Evolutionary conservation across 768 basidiomycete species (phyloP).

Genomic region (Hypsizygus marmoreus): DNA sequence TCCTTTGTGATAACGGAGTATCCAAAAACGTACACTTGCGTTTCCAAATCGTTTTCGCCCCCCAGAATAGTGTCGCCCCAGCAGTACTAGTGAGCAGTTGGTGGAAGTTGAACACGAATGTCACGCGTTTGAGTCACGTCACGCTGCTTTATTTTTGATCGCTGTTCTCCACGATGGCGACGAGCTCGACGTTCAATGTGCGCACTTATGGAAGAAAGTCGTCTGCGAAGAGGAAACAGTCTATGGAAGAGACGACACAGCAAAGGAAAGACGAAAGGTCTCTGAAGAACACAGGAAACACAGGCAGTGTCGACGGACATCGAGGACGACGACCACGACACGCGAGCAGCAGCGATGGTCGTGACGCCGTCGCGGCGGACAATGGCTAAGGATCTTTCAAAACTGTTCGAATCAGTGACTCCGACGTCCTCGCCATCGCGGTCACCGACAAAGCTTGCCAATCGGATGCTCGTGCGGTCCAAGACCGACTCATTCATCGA

Average conservation of each 20-base stretch:
- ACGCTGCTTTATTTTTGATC: background rate
- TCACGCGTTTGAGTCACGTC: slow-evolving; percentile 28
- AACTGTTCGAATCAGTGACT: slow-evolving; percentile 42
- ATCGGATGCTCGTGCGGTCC: slow-evolving; percentile 70
- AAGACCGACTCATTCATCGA: slow-evolving; percentile 58
- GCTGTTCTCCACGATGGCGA: background rate
- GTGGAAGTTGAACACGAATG: slow-evolving; percentile 24
- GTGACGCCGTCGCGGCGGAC: too few relatives aligned
- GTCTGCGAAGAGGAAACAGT: slow-evolving; percentile 20
- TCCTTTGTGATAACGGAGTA: too few relatives aligned
- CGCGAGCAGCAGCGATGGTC: too few relatives aligned
- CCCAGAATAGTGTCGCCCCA: slow-evolving; percentile 65
- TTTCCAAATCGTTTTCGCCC: too few relatives aligned
- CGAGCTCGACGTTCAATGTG: slow-evolving; percentile 17
- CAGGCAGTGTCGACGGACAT: too few relatives aligned
- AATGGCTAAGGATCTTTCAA: slow-evolving; percentile 43
- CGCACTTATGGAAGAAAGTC: slow-evolving; percentile 36
- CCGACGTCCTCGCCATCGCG: slow-evolving; percentile 25
- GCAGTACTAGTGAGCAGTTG: slow-evolving; percentile 35
- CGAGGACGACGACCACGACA: too few relatives aligned
- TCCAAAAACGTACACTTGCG: too few relatives aligned
- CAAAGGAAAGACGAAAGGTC: slow-evolving; percentile 28
- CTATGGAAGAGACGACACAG: background rate
- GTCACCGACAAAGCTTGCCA: slow-evolving; percentile 50
- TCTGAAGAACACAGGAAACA: slow-evolving; percentile 4